phyloP scores from a whole-genome alignment of 2,329 filamentous ascomycete genomes.

The Pyricularia sp. region DNA sequence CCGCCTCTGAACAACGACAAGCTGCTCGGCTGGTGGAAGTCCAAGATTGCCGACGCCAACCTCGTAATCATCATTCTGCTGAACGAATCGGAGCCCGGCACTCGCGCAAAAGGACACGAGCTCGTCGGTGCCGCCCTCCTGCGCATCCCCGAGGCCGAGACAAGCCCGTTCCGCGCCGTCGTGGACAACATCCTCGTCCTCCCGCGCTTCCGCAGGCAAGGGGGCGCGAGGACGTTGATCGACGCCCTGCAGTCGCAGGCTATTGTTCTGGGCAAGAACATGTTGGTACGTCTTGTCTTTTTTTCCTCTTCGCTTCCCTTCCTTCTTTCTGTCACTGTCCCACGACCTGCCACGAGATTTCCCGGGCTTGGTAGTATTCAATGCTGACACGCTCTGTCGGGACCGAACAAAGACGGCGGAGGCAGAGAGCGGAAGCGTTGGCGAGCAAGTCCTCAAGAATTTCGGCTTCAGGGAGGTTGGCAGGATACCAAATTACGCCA shows the following conservation, averaged over 20 bases:
- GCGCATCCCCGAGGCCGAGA: conserved; percentile 40
- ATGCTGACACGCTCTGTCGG: not conserved
- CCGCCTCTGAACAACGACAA: conserved; percentile 48
- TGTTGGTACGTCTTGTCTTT: conserved; percentile 38
- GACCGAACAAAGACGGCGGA: conserved; percentile 4
- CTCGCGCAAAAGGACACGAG: conserved; percentile 30
- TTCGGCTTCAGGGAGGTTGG: conserved; percentile 49
- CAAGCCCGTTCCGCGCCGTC: conserved; percentile 41
- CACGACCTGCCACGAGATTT: not conserved
- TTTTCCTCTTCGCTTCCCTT: not conserved
- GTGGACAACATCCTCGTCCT: conserved; percentile 52
- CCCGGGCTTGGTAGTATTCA: conserved; percentile 6
- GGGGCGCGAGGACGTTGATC: conserved; percentile 43
- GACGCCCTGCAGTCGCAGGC: conserved; percentile 46
- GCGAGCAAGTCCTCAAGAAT: conserved; percentile 42
- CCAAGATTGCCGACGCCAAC: conserved; percentile 36
- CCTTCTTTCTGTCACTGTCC: not conserved
- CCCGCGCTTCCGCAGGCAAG: conserved; percentile 37
- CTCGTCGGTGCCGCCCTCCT: conserved; percentile 50
- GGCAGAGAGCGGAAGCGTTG: conserved; percentile 43
- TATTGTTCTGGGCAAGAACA: conserved; percentile 31
- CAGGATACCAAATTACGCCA: conserved; percentile 42
- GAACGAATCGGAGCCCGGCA: conserved; percentile 21
- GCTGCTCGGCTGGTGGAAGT: conserved; percentile 48
- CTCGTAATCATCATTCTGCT: conserved; percentile 46